These are phyloP conservation scores for Dispira parvispora DNA, from an alignment of 192 early-diverging fungal species.

Conservation along the genomic window DNA sequence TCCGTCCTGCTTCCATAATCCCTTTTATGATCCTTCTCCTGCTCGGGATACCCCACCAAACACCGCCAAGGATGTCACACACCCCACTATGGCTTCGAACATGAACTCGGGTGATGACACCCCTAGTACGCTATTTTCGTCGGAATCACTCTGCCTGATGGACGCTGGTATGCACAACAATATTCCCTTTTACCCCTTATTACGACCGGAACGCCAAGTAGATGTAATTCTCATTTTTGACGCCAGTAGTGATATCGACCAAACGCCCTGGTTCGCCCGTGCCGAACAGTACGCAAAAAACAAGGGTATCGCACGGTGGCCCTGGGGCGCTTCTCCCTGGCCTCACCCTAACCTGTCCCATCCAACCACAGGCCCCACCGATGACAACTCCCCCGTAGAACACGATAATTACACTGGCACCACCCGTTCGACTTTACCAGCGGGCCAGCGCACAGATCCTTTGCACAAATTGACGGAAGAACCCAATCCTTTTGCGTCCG, in stretches of 20 bases:
- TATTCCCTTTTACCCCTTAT: constrained; percentile 54
- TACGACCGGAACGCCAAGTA: constrained; percentile 41
- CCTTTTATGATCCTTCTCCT: constrained; percentile 27
- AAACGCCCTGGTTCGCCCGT: constrained; percentile 44
- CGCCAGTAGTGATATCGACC: constrained; percentile 51
- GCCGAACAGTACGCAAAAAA: constrained; percentile 42
- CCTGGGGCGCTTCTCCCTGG: constrained; percentile 35
- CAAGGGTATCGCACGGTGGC: constrained; percentile 42
- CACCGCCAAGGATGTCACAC: background rate
- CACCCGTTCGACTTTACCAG: background rate
- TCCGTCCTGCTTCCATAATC: constrained; percentile 48
- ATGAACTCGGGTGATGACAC: constrained; percentile 7
- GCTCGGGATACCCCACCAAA: background rate
- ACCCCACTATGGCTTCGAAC: background rate
- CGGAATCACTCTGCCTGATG: constrained; percentile 36
- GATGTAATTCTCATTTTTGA: constrained; percentile 63
- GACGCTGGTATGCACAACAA: constrained; percentile 75
- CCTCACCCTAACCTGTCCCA: constrained; percentile 15
- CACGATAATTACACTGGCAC: background rate
- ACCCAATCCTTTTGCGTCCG: constrained; percentile 13
- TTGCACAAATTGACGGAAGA: background rate
- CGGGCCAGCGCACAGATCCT: background rate
- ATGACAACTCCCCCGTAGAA: constrained; percentile 11
- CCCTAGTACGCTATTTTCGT: constrained; percentile 16
- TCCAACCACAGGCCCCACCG: constrained; percentile 18